phyloP scores from a whole-genome alignment of 1,139 yeast genomes.

The Pneumocystis murina region DNA sequence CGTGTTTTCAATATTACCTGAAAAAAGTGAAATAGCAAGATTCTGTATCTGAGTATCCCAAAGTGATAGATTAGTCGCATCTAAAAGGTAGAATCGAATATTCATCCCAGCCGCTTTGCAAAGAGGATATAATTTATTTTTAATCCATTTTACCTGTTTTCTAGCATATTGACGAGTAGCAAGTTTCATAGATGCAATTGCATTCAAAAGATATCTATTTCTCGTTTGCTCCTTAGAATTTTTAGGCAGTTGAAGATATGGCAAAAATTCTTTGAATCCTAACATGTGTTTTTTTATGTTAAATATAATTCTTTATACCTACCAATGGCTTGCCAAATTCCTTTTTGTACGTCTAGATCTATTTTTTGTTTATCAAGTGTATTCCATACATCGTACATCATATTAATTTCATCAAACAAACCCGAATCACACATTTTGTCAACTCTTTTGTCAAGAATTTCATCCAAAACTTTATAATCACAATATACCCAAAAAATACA shows the following conservation, averaged over 20 bases:
- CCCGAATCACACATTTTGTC: constrained; percentile 63
- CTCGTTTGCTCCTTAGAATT: constrained; percentile 15
- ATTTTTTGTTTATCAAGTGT: constrained; percentile 32
- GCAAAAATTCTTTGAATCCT: constrained; percentile 76
- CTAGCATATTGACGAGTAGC: constrained; percentile 79
- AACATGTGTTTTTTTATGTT: background rate
- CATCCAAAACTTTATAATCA: constrained; percentile 42
- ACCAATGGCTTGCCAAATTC: constrained; percentile 86
- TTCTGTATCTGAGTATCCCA: constrained; percentile 34
- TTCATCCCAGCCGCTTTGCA: constrained; percentile 27
- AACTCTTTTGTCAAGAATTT: constrained; percentile 60
- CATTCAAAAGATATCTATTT: constrained; percentile 25
- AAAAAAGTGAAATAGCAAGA: background rate
- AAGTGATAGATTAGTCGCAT: constrained; percentile 52
- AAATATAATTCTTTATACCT: background rate
- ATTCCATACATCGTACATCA: constrained; percentile 29
- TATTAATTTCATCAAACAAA: background rate
- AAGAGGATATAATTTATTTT: constrained; percentile 52
- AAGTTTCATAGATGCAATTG: constrained; percentile 64
- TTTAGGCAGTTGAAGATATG: constrained; percentile 39
- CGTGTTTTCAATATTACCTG: background rate
- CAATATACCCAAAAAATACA: constrained; percentile 75
- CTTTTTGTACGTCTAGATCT: constrained; percentile 41
- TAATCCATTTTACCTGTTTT: constrained; percentile 86
- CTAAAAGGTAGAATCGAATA: constrained; percentile 45